Evolutionary conservation across 139 green algal species (phyloP).

Genomic region (Dunaliella sp.): DNA sequence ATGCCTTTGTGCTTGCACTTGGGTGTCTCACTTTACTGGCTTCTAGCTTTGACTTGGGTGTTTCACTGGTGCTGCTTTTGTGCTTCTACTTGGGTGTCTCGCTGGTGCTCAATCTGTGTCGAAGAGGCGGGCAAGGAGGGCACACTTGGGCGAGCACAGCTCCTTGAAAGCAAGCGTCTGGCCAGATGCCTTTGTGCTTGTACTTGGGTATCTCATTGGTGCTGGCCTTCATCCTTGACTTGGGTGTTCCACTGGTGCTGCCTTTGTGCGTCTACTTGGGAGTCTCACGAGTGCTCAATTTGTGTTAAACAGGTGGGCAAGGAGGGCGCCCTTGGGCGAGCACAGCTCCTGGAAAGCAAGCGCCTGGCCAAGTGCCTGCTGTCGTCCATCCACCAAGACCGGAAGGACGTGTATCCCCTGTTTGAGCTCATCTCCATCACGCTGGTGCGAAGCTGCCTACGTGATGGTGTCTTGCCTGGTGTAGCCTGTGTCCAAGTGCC

Average conservation of each 20-base stretch:
- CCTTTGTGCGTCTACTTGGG: too few species aligned
- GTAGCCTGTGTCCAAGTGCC: neutral
- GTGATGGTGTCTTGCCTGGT: neutral
- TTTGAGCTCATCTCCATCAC: conserved; percentile 84
- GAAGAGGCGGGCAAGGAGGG: conserved; percentile 32
- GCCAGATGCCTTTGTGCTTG: conserved; percentile 83
- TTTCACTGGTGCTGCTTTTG: too few species aligned
- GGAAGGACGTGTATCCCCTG: conserved; percentile 63
- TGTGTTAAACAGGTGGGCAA: conserved; percentile 9
- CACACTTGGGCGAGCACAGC: conserved; percentile 37
- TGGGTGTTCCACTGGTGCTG: too few species aligned
- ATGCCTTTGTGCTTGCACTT: too few species aligned
- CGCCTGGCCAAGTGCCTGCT: conserved; percentile 83
- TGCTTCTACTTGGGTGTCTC: too few species aligned
- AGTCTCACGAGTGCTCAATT: too few species aligned
- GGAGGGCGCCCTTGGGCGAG: conserved; percentile 41
- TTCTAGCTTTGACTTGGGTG: too few species aligned
- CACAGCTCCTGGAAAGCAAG: conserved; percentile 77
- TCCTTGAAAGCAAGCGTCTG: conserved; percentile 82
- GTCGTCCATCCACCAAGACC: conserved; percentile 61
- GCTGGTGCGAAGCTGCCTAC: conserved; percentile 25
- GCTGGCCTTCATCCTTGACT: too few species aligned
- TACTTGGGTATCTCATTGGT: too few species aligned
- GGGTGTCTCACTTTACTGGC: too few species aligned
- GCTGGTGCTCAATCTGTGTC: too few species aligned